phyloP scores from a whole-genome alignment of 2,329 filamentous ascomycete species.

The Penicillium hordei region DNA sequence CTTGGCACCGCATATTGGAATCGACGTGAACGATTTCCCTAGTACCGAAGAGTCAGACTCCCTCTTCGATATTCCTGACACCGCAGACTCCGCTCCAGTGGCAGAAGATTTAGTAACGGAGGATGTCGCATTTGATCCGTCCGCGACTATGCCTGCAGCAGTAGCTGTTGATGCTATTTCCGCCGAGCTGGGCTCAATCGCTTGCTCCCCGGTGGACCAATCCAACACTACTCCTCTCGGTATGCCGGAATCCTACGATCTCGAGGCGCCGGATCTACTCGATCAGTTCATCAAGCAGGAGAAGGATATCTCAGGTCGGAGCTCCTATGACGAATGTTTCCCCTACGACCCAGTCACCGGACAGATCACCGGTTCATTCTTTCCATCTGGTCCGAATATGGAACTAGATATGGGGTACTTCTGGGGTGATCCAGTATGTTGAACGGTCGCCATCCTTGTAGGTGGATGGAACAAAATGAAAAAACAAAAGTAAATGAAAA shows the following conservation, averaged over 20 bases:
- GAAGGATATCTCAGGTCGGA: constrained; percentile 23
- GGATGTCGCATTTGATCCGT: constrained; percentile 23
- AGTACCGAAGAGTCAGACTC: constrained; percentile 21
- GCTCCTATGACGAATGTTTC: constrained; percentile 32
- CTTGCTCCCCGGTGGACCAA: constrained; percentile 30
- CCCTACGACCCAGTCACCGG: constrained; percentile 39
- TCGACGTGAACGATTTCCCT: constrained; percentile 33
- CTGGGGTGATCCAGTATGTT: constrained; percentile 34
- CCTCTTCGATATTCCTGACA: constrained; percentile 19
- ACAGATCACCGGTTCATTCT: constrained; percentile 41
- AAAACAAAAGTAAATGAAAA: neutral
- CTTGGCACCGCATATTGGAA: constrained; percentile 34
- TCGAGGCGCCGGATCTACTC: constrained; percentile 29
- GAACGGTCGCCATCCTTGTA: neutral
- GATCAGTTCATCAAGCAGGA: constrained; percentile 31
- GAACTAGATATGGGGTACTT: constrained; percentile 36
- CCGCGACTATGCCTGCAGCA: constrained; percentile 12
- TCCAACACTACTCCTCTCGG: constrained; percentile 19
- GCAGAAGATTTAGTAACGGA: constrained; percentile 11
- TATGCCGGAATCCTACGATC: constrained; percentile 15
- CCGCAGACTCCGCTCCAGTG: constrained; percentile 13
- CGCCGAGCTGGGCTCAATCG: constrained; percentile 24
- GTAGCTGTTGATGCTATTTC: constrained; percentile 17
- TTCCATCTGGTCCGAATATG: constrained; percentile 31
- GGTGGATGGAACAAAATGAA: neutral